These are phyloP conservation scores for Eucalyptus caleyi DNA, from an alignment of 345 rosid genomes.

Conservation along the genomic window DNA sequence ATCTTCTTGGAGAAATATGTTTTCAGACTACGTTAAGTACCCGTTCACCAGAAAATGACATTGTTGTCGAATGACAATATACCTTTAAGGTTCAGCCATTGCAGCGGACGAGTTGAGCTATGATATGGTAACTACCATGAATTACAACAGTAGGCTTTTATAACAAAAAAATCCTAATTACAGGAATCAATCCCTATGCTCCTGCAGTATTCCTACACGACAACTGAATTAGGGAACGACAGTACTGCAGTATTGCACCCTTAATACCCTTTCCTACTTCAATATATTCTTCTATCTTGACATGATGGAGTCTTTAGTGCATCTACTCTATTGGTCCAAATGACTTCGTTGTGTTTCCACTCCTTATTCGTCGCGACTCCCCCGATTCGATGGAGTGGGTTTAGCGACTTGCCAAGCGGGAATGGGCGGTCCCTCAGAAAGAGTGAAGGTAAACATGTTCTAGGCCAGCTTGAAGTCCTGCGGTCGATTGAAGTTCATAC, in stretches of 20 bases:
- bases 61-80: background rate
- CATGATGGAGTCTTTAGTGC: background rate
- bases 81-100: background rate
- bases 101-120: background rate
- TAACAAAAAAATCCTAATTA: background rate
- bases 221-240: background rate
- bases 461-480: background rate
- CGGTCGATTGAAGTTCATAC: background rate
- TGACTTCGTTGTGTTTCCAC: background rate
- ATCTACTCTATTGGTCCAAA: background rate
- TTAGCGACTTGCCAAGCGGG: background rate
- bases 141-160: background rate
- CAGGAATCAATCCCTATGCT: background rate
- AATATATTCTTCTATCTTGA: background rate
- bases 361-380: accelerated
- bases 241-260: background rate
- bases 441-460: background rate
- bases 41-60: background rate
- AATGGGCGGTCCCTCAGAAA: background rate
- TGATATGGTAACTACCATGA: background rate
- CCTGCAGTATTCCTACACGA: background rate
- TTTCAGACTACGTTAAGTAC: background rate
- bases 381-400: background rate
- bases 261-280: background rate
- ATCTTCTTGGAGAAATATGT: background rate